Conservation (phyloP, 2,329 filamentous ascomycete species). For the Aspergillus costaricaensis region DNA sequence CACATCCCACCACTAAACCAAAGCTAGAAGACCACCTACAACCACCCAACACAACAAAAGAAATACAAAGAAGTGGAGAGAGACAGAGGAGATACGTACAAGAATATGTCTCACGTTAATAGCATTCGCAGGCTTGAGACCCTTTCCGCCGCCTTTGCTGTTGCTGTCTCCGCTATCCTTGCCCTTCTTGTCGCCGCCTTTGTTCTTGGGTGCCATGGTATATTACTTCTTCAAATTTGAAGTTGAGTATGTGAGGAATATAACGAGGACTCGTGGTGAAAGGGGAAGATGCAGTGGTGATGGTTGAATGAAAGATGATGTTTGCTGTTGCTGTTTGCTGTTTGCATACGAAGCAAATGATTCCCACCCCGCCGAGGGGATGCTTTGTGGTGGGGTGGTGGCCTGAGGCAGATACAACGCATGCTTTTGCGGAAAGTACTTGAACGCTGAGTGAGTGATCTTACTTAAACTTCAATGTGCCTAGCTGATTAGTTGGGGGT, state of each 20-base stretch:
- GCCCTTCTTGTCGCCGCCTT: conserved; percentile 38
- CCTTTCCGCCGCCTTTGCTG: conserved; percentile 26
- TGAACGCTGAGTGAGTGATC: too few species aligned
- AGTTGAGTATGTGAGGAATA: too few species aligned
- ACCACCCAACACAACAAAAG: neutral
- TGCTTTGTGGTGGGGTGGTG: too few species aligned
- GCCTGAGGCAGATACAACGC: too few species aligned
- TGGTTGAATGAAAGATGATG: neutral
- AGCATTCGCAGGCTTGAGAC: conserved; percentile 60
- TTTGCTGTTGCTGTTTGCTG: neutral
- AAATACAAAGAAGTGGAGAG: conserved; percentile 2
- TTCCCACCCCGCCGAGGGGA: too few species aligned
- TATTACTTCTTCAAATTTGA: neutral
- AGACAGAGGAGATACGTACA: conserved; percentile 34
- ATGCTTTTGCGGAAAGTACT: too few species aligned
- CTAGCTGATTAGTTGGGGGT: too few species aligned
- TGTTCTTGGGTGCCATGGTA: conserved; percentile 47
- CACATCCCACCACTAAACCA: neutral
- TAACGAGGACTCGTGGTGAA: too few species aligned
- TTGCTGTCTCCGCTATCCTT: too few species aligned
- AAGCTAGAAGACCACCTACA: neutral
- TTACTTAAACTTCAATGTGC: too few species aligned
- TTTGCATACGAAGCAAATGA: too few species aligned
- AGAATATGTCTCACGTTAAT: conserved; percentile 68
- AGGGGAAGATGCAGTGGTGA: neutral